Evolutionary conservation across 2,329 filamentous ascomycete genomes (phyloP).

Genomic region (Neospermospora avenae): DNA sequence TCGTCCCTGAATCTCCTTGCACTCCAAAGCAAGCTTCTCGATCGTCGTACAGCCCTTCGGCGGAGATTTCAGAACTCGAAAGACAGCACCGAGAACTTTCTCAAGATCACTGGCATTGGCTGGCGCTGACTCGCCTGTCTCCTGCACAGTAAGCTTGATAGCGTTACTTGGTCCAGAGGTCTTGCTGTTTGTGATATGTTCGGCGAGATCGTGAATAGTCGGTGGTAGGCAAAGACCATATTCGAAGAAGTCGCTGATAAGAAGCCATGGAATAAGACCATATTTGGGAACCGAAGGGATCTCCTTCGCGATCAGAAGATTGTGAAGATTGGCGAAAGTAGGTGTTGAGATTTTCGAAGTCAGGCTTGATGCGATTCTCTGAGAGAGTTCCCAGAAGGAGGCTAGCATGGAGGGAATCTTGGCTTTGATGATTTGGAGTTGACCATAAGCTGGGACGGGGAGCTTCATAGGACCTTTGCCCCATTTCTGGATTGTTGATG

Average conservation of each 20-base stretch:
- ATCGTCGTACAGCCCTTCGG: slow-evolving; percentile 28
- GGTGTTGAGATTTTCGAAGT: neutral
- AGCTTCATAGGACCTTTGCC: neutral
- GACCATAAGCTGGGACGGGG: slow-evolving; percentile 6
- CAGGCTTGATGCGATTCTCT: neutral
- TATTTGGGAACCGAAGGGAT: slow-evolving; percentile 1
- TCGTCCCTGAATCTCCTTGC: slow-evolving; percentile 8
- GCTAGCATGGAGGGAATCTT: slow-evolving; percentile 7
- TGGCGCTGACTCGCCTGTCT: neutral
- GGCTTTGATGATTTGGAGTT: slow-evolving; percentile 8
- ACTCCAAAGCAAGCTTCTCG: neutral
- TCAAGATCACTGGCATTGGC: neutral
- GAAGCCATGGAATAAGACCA: slow-evolving; percentile 11
- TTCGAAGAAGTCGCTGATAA: slow-evolving; percentile 13
- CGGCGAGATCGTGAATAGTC: slow-evolving; percentile 1
- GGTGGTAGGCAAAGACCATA: slow-evolving; percentile 9
- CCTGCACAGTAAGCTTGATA: neutral
- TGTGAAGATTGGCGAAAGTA: slow-evolving; percentile 5
- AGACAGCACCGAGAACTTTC: neutral
- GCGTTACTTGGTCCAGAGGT: slow-evolving; percentile 6
- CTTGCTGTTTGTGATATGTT: slow-evolving; percentile 4
- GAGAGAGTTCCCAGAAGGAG: slow-evolving; percentile 6
- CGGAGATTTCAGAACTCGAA: neutral
- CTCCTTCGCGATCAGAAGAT: neutral
- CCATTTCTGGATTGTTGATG: neutral